Evolutionary conservation across 352 stramenopile genomes (phyloP).

Genomic region (Phytophthora pini): DNA sequence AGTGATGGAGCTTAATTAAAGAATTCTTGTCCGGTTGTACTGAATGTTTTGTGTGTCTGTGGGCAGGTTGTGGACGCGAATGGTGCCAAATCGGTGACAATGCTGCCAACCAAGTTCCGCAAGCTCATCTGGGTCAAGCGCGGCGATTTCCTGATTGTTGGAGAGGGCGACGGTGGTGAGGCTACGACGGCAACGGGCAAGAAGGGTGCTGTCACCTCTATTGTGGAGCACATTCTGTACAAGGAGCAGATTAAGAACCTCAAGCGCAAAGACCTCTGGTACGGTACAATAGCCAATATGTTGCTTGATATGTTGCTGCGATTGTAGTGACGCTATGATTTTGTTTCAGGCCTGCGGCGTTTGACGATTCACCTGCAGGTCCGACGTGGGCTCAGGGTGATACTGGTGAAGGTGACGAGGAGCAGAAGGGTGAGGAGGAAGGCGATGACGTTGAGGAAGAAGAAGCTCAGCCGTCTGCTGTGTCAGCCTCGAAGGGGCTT

Average conservation of each 20-base stretch:
- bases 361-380: constrained; percentile 38
- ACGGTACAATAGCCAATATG: constrained; percentile 3
- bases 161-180: constrained; percentile 67
- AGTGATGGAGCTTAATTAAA: constrained; percentile 1
- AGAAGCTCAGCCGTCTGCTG: constrained; percentile 3
- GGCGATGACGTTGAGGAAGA: constrained; percentile 16
- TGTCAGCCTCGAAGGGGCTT: constrained; percentile 47
- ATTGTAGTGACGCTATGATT: neutral
- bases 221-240: constrained; percentile 97
- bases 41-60: constrained; percentile 6
- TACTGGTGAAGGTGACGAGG: constrained; percentile 16
- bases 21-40: neutral
- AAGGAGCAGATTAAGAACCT: constrained; percentile 99
- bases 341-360: constrained; percentile 56
- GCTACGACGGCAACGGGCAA: constrained; percentile 81
- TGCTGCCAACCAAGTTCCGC: constrained; percentile 97
- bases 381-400: constrained; percentile 16
- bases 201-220: constrained; percentile 90
- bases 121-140: constrained; percentile 99
- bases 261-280: constrained; percentile 94
- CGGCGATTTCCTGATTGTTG: constrained; percentile 96
- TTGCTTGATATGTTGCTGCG: neutral
- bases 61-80: constrained; percentile 66
- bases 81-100: constrained; percentile 84
- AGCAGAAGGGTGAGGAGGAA: constrained; percentile 25